phyloP scores from a whole-genome alignment of 116 monocot species.

The Zostera marina region DNA sequence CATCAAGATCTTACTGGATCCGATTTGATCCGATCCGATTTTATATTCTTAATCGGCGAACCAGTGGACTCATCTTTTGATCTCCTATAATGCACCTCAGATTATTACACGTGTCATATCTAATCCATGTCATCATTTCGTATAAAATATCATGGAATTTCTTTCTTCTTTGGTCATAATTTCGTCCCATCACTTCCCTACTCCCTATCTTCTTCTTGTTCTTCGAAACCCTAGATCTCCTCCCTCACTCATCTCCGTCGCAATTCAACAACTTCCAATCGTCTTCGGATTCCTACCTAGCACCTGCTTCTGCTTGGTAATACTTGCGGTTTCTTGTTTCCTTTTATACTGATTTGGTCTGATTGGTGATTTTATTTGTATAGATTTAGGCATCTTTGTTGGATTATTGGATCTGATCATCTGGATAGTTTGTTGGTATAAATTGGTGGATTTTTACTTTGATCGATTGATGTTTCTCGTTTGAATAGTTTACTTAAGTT shows the following conservation, averaged over 20 bases:
- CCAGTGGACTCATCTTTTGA: background rate
- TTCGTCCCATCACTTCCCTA: background rate
- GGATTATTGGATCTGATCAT: too few species aligned
- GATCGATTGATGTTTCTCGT: background rate
- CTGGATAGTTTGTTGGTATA: too few species aligned
- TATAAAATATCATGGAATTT: background rate
- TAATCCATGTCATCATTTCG: background rate
- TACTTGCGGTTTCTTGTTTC: too few species aligned
- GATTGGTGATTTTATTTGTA: too few species aligned
- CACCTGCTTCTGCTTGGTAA: background rate
- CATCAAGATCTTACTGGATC: background rate
- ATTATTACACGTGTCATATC: conserved; percentile 27
- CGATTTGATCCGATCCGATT: background rate
- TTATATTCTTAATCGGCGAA: too few species aligned
- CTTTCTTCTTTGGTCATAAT: background rate
- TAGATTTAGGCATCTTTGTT: too few species aligned
- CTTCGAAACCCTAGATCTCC: background rate
- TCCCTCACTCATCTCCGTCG: background rate
- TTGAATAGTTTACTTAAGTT: too few species aligned
- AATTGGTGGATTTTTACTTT: background rate
- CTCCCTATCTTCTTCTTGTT: background rate
- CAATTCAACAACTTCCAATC: background rate
- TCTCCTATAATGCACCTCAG: conserved; percentile 8
- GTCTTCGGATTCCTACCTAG: background rate
- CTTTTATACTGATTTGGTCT: too few species aligned